Conservation (phyloP, 1,284 basidiomycete species). For the Malassezia caprae region DNA sequence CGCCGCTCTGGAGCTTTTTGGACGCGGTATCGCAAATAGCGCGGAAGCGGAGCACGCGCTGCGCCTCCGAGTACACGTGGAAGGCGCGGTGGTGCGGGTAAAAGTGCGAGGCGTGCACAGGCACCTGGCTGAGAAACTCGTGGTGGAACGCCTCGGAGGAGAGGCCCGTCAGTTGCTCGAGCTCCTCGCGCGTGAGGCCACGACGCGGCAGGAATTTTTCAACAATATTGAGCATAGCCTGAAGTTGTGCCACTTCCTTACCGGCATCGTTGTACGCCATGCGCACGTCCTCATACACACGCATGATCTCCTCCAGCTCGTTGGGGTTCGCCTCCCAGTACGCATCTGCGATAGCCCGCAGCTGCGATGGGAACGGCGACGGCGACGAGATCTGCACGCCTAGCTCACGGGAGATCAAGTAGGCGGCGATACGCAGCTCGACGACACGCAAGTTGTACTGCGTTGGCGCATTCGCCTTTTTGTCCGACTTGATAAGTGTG, state of each 20-base stretch:
- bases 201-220: conserved; percentile 13
- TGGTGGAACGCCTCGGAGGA: conserved; percentile 25
- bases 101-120: conserved; percentile 36
- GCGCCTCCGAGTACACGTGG: conserved; percentile 42
- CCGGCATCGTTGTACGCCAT: conserved; percentile 23
- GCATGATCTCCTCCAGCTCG: conserved; percentile 20
- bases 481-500: conserved; percentile 41
- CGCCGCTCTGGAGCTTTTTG: neutral
- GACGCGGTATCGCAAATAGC: conserved; percentile 18
- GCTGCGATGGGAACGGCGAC: conserved; percentile 17
- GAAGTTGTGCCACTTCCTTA: conserved; percentile 32
- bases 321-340: conserved; percentile 28
- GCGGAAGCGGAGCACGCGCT: conserved; percentile 36
- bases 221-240: conserved; percentile 22
- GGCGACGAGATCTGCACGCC: conserved; percentile 8
- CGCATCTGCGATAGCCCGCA: conserved; percentile 30
- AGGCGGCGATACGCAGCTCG: conserved; percentile 38
- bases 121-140: conserved; percentile 36
- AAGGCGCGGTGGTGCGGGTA: conserved; percentile 28
- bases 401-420: conserved; percentile 21
- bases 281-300: conserved; percentile 17
- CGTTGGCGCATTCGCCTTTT: conserved; percentile 43
- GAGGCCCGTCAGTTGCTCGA: conserved; percentile 31
- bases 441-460: conserved; percentile 46
- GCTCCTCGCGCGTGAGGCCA: conserved; percentile 21